Percentiles rank a stretch among this genome's conserved stretches.
Evolutionary conservation across 495 filamentous ascomycete species (phyloP).

Genomic region (Talaromyces thailandensis): DNA sequence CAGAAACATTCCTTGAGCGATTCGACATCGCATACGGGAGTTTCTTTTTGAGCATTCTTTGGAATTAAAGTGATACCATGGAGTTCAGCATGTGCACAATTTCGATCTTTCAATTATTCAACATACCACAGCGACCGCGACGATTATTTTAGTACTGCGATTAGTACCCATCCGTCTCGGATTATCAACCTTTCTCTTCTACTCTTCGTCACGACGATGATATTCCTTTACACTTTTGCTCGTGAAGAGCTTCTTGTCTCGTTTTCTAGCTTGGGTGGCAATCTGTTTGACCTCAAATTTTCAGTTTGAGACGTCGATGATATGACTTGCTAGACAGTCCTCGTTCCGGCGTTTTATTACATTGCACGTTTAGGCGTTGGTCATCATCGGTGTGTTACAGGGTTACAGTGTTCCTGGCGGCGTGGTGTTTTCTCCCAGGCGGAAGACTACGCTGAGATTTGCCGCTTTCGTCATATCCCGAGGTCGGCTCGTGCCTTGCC

Average conservation of each 20-base stretch:
- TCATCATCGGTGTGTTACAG: background rate
- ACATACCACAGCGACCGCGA: slow-evolving; percentile 9
- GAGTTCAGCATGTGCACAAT: slow-evolving; percentile 4
- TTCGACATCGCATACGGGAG: slow-evolving; percentile 3
- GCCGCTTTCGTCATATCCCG: background rate
- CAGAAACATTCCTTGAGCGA: background rate
- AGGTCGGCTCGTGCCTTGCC: background rate
- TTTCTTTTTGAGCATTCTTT: slow-evolving; percentile 5
- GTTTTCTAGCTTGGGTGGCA: slow-evolving; percentile 7
- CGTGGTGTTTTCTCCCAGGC: background rate
- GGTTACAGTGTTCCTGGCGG: background rate
- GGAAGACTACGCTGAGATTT: background rate
- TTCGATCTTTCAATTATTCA: slow-evolving; percentile 9
- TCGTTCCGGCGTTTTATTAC: slow-evolving; percentile 4
- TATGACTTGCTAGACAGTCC: background rate
- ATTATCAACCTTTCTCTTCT: background rate
- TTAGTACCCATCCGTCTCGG: background rate
- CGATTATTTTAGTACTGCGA: background rate
- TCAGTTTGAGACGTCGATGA: background rate
- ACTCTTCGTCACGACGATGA: background rate
- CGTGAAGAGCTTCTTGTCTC: background rate
- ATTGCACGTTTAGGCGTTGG: slow-evolving; percentile 6
- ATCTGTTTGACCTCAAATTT: slow-evolving; percentile 2
- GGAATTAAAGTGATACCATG: background rate
- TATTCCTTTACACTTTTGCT: slow-evolving; percentile 4